phyloP scores from a whole-genome alignment of 768 basidiomycete genomes.

The Kwoniella dejecticola region DNA sequence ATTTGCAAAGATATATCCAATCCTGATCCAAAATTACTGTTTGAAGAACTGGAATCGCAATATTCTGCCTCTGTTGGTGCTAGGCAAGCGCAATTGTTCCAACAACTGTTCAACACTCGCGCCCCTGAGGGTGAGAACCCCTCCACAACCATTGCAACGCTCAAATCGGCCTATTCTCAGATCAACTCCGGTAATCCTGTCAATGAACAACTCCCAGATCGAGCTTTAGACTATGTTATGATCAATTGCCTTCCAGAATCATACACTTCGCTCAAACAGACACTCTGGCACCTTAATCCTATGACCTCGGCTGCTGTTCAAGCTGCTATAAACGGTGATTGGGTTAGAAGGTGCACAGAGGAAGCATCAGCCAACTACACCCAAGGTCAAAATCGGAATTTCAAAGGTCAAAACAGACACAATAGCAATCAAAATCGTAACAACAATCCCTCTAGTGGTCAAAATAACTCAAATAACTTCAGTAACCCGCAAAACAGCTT shows the following conservation, averaged over 20 bases:
- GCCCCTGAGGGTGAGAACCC: conserved; percentile 23
- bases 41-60: not conserved
- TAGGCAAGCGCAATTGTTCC: conserved; percentile 18
- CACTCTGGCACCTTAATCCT: conserved; percentile 17
- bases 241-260: conserved; percentile 25
- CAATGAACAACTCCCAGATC: conserved; percentile 9
- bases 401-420: not conserved
- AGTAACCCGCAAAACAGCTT: no score
- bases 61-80: conserved; percentile 20
- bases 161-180: conserved; percentile 26
- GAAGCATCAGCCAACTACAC: conserved; percentile 5
- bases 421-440: not conserved
- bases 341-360: not conserved
- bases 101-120: conserved; percentile 12
- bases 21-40: conserved; percentile 1
- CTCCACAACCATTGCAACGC: not conserved
- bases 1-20: not conserved
- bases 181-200: conserved; percentile 16
- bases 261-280: conserved; percentile 18
- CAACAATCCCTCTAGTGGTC: not conserved
- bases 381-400: not conserved
- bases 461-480: no score
- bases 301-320: conserved; percentile 9
- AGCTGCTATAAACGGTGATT: no score
- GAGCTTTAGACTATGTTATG: conserved; percentile 29